Conservation (phyloP, 2,329 filamentous ascomycete species). For the Parastagonospora avenae region DNA sequence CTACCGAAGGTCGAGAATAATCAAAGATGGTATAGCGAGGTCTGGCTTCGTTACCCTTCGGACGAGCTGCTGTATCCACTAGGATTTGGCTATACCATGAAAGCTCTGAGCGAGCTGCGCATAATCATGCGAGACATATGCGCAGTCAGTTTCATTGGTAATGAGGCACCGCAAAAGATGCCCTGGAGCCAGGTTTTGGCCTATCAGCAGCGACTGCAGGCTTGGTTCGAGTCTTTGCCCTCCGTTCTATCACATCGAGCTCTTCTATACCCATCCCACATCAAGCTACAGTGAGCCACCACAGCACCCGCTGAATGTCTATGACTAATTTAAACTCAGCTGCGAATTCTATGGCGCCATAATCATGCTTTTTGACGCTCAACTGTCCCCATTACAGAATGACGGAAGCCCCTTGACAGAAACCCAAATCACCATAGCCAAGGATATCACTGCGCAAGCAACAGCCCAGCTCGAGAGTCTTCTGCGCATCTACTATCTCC, state of each 20-base stretch:
- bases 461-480: constrained; percentile 6
- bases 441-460: constrained; percentile 1
- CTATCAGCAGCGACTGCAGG: constrained; percentile 8
- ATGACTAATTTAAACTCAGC: not conserved
- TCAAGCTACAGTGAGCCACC: constrained; percentile 16
- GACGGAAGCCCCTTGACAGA: not conserved
- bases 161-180: constrained; percentile 1
- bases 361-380: constrained; percentile 3
- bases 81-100: constrained; percentile 9
- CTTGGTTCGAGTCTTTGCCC: constrained; percentile 10
- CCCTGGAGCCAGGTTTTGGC: constrained; percentile 6
- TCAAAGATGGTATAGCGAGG: constrained; percentile 22
- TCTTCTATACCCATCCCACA: constrained; percentile 12
- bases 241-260: constrained; percentile 3
- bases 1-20: constrained; percentile 15
- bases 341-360: constrained; percentile 4
- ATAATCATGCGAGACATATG: constrained; percentile 13
- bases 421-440: not conserved
- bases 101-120: constrained; percentile 11
- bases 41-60: constrained; percentile 4
- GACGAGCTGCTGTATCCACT: constrained; percentile 1
- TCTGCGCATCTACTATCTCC: constrained; percentile 11
- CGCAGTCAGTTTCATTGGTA: constrained; percentile 3
- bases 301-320: not conserved
- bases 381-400: not conserved